Evolutionary conservation across 169 alveolate species (phyloP), one percentile per base, ranked within the genome.

Genomic region (Cryptosporidium meleagridis): DNA sequence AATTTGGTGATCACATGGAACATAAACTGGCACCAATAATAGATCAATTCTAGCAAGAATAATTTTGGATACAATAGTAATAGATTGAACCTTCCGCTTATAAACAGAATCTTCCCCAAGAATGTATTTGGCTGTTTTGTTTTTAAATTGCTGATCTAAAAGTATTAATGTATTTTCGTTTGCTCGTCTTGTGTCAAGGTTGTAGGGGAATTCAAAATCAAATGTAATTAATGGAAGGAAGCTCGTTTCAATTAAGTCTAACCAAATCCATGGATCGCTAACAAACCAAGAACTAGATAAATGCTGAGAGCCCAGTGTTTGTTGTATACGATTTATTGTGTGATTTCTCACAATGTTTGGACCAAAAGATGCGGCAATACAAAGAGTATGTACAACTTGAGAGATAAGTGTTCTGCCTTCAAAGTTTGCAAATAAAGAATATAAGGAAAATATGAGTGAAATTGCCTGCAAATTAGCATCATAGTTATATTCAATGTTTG

Each of bases 381-480:
- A 80, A 18, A 80, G 68, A 61, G 89, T 80, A 39, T 80, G 89
- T 16, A 80, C 89, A 59, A 80, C 89, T 39, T 59, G 89, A 44
- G 89, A 26, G 23, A 80, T 41, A 23, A 80, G 62, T 18, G 35
- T 29, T 41, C 39, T 62, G 41, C 53, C 26, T 31, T 80, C 89
- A 61, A 41, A 48, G 18, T 59, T 65, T 39, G 89, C 39, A 65
- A 62, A 80, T 44, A 80, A 45, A 41, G 89, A 80, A 45, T 45
- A 29, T 18, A 80, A 80, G 8, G 89, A 80, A 35, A 59, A 80
- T 21, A 67, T 80, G 0, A 80, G 44, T 29, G 89, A 80, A 18
- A 80, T 65, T n/a, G 89, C 89, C 31, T 80, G 89, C 14, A 80
- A 33, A 80, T 80, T 80, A 7, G 89, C 89, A 65, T 80, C 89